Evolutionary conservation across 2,329 filamentous ascomycete genomes (phyloP).

Genomic region (Cryphonectria nitschkei): DNA sequence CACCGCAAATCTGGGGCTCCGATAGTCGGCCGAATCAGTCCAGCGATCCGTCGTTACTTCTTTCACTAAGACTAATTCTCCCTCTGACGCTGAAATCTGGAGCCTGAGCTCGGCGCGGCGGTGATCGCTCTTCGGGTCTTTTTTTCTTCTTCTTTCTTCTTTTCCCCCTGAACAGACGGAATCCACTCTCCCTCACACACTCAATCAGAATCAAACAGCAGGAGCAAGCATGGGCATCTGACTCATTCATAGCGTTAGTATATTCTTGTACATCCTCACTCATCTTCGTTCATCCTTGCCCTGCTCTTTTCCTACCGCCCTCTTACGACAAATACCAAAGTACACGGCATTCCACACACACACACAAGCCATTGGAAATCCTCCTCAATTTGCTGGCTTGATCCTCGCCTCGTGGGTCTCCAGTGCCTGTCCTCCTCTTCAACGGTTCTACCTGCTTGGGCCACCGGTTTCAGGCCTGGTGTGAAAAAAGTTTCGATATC

Average conservation of each 20-base stretch:
- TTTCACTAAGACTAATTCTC: background rate
- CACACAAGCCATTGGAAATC: background rate
- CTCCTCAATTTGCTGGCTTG: background rate
- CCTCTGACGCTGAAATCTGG: background rate
- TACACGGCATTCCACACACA: background rate
- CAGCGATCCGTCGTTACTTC: background rate
- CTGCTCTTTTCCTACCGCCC: background rate
- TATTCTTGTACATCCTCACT: background rate
- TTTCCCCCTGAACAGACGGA: background rate
- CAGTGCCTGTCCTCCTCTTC: background rate
- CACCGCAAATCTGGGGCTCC: slow-evolving; percentile 11
- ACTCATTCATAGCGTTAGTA: background rate
- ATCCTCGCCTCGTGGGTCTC: background rate
- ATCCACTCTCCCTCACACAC: background rate
- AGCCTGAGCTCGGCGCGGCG: background rate
- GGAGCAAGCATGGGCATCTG: background rate
- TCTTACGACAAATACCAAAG: background rate
- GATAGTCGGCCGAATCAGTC: slow-evolving; percentile 12
- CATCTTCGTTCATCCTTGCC: background rate
- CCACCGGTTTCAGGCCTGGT: background rate
- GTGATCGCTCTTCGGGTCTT: background rate
- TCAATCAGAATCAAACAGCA: background rate
- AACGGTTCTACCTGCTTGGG: background rate
- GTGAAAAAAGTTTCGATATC: background rate
- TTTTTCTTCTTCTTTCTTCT: background rate